Conservation (phyloP, 352 stramenopile genomes). For the Globisporangium nunn region DNA sequence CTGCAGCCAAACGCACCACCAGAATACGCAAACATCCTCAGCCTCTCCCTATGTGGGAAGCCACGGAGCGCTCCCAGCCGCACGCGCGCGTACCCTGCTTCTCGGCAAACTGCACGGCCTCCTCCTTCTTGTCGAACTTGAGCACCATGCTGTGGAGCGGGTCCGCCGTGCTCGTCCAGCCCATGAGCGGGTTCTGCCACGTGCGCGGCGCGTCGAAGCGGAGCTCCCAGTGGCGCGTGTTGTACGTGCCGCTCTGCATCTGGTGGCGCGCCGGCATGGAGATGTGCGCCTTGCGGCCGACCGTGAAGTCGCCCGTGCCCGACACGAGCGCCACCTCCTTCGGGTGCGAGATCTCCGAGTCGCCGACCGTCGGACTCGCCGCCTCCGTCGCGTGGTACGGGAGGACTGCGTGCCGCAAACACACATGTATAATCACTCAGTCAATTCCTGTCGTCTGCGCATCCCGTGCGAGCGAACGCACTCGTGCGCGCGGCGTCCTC, state of each 20-base stretch:
- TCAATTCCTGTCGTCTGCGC: not conserved
- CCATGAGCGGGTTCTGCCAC: slow-evolving; percentile 94
- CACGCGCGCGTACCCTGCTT: slow-evolving; percentile 35
- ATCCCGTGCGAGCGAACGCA: slow-evolving; percentile 8
- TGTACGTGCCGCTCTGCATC: slow-evolving; percentile 80
- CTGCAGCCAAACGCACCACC: slow-evolving; percentile 2
- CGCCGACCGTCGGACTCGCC: slow-evolving; percentile 37
- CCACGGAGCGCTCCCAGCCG: no score
- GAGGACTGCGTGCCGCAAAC: slow-evolving; percentile 28
- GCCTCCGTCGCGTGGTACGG: slow-evolving; percentile 50
- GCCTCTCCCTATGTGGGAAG: no score
- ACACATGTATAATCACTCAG: not conserved
- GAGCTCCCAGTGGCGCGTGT: slow-evolving; percentile 85
- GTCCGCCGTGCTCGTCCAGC: slow-evolving; percentile 89
- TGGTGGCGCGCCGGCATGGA: slow-evolving; percentile 76
- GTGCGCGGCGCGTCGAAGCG: slow-evolving; percentile 61
- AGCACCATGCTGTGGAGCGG: slow-evolving; percentile 77
- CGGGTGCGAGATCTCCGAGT: slow-evolving; percentile 49
- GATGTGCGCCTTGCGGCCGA: slow-evolving; percentile 60
- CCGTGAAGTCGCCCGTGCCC: slow-evolving; percentile 52
- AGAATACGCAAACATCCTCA: not conserved
- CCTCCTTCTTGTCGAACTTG: slow-evolving; percentile 86
- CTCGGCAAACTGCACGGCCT: slow-evolving; percentile 73
- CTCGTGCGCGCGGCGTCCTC: slow-evolving; percentile 45
- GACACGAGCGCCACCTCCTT: slow-evolving; percentile 58